Evolutionary conservation across 2,329 filamentous ascomycete genomes (phyloP), one percentile per base, ranked within the genome.

Genomic region (Cadophora luteo-olivacea): DNA sequence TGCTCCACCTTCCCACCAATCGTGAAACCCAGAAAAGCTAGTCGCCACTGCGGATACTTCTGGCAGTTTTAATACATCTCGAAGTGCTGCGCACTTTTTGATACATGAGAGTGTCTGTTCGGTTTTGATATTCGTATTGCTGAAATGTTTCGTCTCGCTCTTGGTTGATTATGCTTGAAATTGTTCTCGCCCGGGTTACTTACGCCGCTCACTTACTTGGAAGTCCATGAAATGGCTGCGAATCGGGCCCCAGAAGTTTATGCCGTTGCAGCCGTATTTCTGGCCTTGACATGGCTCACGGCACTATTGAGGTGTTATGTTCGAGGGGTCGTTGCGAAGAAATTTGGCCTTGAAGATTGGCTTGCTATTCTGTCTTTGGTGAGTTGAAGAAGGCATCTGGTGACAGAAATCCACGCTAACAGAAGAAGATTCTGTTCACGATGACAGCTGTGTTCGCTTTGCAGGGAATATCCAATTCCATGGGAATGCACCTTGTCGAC

Each of bases 291-390:
- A 24, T 81, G 78, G 70, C 32, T 81, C 6, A 74, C 80, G 11
- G 76, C 81, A 66, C 63, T 80, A 52, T 71, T 84, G 41, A 81
- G 84, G 19, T 79, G 79, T 4, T 83, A 82, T 70, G 82, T 83
- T 52, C 82, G 82, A 67, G 64, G 79, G 0, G 77, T 80, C 58
- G 74, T 85, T 24, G 76, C 82, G 45, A 82, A 80, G 66, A 80
- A 79, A 38, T 73, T 82, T 25, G 77, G 79, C 0, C 60, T 80
- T 3, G 84, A 86, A 49, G 84, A 86, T 77, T 83, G 80, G 72
- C 74, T 85, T 61, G 84, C 84, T 72, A 77, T 84, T 24, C 58
- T 78, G 14, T 82, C 82, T 1, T 76, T 83, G 76, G 84, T 85
- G 74, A 49, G 68, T 60, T n/a, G 12, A 48, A 29, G 22, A 29